Evolutionary conservation across 2,329 filamentous ascomycete genomes (phyloP).

Genomic region (Lizonia empirigonia): DNA sequence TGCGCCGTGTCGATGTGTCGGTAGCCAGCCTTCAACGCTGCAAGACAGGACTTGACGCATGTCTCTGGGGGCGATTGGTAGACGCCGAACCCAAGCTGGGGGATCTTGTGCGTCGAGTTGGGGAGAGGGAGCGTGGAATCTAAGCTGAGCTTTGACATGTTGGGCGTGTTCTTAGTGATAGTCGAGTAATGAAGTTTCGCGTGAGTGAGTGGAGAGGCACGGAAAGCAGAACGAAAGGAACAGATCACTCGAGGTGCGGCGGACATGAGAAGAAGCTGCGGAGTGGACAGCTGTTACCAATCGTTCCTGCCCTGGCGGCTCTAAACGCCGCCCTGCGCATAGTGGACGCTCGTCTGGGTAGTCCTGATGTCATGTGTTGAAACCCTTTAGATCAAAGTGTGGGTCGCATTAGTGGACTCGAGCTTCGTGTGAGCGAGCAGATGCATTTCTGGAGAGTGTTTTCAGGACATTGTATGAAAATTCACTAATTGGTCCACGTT

Average conservation of each 20-base stretch:
- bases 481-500: background rate
- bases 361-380: constrained; percentile 20
- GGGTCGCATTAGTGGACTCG: constrained; percentile 3
- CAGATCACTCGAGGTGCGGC: constrained; percentile 7
- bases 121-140: constrained; percentile 57
- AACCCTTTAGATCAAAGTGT: constrained; percentile 3
- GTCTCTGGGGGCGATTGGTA: constrained; percentile 63
- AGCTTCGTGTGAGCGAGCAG: background rate
- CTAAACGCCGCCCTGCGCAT: constrained; percentile 12
- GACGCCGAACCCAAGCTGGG: constrained; percentile 73
- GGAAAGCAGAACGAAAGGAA: constrained; percentile 6
- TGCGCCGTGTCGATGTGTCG: constrained; percentile 71
- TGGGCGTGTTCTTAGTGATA: constrained; percentile 11
- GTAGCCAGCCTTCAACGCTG: constrained; percentile 64
- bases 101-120: constrained; percentile 61
- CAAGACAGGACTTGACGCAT: constrained; percentile 64
- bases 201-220: constrained; percentile 8
- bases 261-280: constrained; percentile 17
- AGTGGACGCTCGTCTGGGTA: constrained; percentile 9
- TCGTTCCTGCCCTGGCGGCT: constrained; percentile 6
- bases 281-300: constrained; percentile 2
- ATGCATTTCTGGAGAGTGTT: no score
- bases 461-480: background rate
- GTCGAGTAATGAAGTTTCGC: constrained; percentile 3
- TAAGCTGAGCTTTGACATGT: constrained; percentile 47